phyloP scores from a whole-genome alignment of 352 stramenopile genomes.

The Phytophthora citricola region DNA sequence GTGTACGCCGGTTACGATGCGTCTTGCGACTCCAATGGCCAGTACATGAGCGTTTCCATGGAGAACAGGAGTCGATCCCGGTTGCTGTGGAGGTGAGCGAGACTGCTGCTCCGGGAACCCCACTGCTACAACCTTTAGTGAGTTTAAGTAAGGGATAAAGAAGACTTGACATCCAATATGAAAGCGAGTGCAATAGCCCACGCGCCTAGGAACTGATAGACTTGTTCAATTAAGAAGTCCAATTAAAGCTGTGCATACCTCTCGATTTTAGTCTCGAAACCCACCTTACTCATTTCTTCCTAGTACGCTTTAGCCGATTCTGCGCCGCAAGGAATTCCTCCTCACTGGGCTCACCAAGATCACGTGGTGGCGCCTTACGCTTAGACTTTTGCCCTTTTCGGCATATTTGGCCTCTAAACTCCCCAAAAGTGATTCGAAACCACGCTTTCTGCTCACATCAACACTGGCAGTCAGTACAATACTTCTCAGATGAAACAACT shows the following conservation, averaged over 20 bases:
- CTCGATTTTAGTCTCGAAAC: constrained; percentile 2
- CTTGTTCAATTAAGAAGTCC: constrained; percentile 12
- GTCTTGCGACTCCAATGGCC: constrained; percentile 19
- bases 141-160: constrained; percentile 34
- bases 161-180: background rate
- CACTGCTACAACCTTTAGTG: constrained; percentile 31
- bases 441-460: constrained; percentile 48
- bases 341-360: constrained; percentile 52
- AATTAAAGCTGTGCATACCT: constrained; percentile 19
- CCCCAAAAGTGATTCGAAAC: constrained; percentile 64
- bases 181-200: background rate
- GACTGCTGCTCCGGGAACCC: constrained; percentile 24
- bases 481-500: background rate
- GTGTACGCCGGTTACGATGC: constrained; percentile 44
- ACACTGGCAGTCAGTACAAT: constrained; percentile 7
- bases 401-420: constrained; percentile 73
- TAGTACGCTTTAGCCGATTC: constrained; percentile 51
- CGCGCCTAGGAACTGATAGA: too few relatives aligned
- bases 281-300: constrained; percentile 38
- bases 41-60: constrained; percentile 33
- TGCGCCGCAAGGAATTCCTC: constrained; percentile 71
- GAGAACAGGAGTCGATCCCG: constrained; percentile 28
- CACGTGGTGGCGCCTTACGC: constrained; percentile 20
- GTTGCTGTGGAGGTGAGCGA: constrained; percentile 38
- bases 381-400: constrained; percentile 58